Conservation (phyloP, 1,139 yeast genomes). For the Kluyveromyces marxianus region DNA sequence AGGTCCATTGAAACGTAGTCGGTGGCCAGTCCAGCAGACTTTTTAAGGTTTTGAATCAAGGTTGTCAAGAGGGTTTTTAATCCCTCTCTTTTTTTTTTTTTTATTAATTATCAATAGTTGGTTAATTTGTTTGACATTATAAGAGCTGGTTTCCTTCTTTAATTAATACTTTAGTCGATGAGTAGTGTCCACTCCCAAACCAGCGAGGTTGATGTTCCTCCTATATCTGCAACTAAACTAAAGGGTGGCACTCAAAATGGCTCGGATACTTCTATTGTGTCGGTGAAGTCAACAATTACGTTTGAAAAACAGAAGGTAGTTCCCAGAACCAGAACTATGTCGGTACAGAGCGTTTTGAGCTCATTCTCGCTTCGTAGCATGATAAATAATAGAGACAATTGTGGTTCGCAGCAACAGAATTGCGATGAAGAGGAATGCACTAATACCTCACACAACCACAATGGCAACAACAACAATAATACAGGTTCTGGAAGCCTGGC, state of each 20-base stretch:
- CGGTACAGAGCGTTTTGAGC: conserved; percentile 58
- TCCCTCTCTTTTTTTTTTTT: too few species aligned
- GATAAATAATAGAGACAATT: conserved; percentile 7
- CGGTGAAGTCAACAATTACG: conserved; percentile 25
- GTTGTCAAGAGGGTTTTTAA: too few species aligned
- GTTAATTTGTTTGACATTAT: background rate
- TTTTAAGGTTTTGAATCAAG: too few species aligned
- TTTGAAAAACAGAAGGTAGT: conserved; percentile 48
- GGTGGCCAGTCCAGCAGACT: too few species aligned
- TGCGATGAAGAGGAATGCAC: conserved; percentile 9
- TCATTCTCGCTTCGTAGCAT: conserved; percentile 48
- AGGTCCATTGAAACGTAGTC: too few species aligned
- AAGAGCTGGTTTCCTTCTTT: background rate
- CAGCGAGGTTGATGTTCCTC: conserved; percentile 18
- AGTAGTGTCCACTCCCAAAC: conserved; percentile 22
- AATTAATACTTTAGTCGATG: conserved; percentile 7
- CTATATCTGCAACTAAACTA: conserved; percentile 9
- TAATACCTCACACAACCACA: background rate
- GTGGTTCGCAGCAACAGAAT: conserved; percentile 4
- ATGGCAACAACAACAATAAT: conserved; percentile 3
- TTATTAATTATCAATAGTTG: too few species aligned
- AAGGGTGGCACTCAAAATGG: conserved; percentile 10
- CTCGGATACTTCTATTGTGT: conserved; percentile 13
- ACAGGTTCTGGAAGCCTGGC: conserved; percentile 2
- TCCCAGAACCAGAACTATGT: conserved; percentile 46